Percentiles rank a stretch among this genome's conserved stretches.
These are phyloP conservation scores for Leptographium radiaticola DNA, from an alignment of 2,329 filamentous ascomycete species.

Conservation along the genomic window DNA sequence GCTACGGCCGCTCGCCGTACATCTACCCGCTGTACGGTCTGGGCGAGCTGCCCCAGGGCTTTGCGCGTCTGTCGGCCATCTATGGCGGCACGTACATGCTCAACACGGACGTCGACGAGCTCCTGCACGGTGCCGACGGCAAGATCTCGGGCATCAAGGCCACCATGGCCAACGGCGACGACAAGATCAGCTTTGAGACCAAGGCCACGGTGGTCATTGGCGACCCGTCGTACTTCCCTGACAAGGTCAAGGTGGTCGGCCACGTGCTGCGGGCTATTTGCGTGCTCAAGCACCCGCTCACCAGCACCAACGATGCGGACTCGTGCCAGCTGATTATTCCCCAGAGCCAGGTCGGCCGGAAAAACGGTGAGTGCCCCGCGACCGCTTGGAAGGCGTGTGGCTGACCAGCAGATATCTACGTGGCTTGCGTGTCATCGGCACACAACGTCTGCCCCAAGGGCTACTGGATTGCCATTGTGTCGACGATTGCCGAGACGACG, in stretches of 20 bases:
- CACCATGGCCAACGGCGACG: constrained; percentile 78
- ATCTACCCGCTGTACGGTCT: constrained; percentile 98
- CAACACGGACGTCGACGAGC: constrained; percentile 85
- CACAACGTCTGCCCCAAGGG: constrained; percentile 99
- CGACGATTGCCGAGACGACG: constrained; percentile 83
- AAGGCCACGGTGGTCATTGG: constrained; percentile 93
- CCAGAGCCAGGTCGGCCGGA: constrained; percentile 90
- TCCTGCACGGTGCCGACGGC: constrained; percentile 64
- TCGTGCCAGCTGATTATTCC: constrained; percentile 94
- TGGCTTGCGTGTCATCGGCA: constrained; percentile 85
- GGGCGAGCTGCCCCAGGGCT: constrained; percentile 92
- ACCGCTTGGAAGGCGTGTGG: background rate
- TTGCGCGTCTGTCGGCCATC: constrained; percentile 92
- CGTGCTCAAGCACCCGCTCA: constrained; percentile 88
- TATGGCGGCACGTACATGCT: constrained; percentile 99
- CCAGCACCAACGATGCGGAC: constrained; percentile 78
- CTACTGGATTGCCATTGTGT: constrained; percentile 97
- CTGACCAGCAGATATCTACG: constrained; percentile 65
- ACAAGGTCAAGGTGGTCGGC: constrained; percentile 75
- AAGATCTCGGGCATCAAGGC: constrained; percentile 96
- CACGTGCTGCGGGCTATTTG: constrained; percentile 95
- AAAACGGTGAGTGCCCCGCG: constrained; percentile 57
- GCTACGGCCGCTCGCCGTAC: constrained; percentile 97
- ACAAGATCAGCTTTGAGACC: constrained; percentile 87
- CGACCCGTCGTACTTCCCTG: constrained; percentile 91